Evolutionary conservation across 768 basidiomycete genomes (phyloP), one percentile per base, ranked within the genome.

Genomic region (Tulasnella sp.): DNA sequence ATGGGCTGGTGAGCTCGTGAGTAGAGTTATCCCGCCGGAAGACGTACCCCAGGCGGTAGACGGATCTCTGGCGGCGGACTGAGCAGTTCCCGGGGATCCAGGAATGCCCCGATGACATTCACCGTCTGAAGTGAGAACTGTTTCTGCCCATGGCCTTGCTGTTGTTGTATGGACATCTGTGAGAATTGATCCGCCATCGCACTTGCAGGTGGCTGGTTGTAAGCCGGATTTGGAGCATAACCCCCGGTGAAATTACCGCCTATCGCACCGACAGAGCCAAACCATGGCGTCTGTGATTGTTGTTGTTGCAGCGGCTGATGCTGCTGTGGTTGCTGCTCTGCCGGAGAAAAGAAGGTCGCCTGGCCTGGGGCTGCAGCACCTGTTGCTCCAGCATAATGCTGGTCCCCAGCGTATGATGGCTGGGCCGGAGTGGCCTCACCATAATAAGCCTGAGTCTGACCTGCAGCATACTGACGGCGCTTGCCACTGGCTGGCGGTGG

Each of bases 391-490:
- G 75, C 75, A 65, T 75, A 74, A 68, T 76, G 77, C 63, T 25
- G 76, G 75, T 11, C 71, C 69, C 11, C 72, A 48, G 34, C 43
- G 52, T 22, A 53, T 61, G 54, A 46, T 24, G 50, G 38, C 7
- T 27, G 49, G 9, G 34, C 62, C 3, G 53, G 46, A 21, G 57
- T 66, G 44, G 34, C 43, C 1, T 48, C 68, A 38, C 67, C 66
- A 64, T 90, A 90, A 69, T 92, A 92, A 2, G 80, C 90, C 67
- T 92, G 89, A 1, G 91, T 91, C 72, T 96, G 92, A 10, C 89
- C 92, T 2, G 89, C 83, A 50, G 93, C 93, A 69, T 97, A 97
- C 70, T 94, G 92, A 49, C 93, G 84, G 65, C 90, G 85, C 72
- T 89, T 86, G 27, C 72, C 69, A 7, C 77, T 70, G n/a, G 64